Conservation (phyloP, 2,329 filamentous ascomycete genomes). For the Fonsecaea nubica region DNA sequence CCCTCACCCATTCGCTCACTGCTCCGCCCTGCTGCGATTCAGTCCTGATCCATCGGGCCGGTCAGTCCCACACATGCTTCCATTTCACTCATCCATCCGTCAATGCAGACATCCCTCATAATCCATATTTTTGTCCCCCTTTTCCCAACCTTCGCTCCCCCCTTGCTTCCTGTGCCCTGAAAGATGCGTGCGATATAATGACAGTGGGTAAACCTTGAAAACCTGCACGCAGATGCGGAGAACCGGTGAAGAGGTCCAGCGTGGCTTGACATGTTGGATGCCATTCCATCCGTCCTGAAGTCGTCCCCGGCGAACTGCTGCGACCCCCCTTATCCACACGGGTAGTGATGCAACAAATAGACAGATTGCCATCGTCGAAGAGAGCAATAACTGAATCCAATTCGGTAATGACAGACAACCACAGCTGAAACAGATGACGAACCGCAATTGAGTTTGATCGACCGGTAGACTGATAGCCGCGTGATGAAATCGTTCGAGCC, state of each 20-base stretch:
- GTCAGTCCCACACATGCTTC: neutral
- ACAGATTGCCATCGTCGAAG: neutral
- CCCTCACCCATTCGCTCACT: neutral
- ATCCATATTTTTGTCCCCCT: neutral
- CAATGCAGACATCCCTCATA: neutral
- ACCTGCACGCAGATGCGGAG: neutral
- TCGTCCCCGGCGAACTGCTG: neutral
- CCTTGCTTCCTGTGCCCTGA: neutral
- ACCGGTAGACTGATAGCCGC: neutral
- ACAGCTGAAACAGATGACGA: neutral
- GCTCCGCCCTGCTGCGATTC: neutral
- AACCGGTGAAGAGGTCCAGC: neutral
- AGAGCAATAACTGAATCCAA: neutral
- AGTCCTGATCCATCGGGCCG: neutral
- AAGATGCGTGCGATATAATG: constrained; percentile 4
- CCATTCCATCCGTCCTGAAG: neutral
- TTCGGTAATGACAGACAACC: constrained; percentile 6
- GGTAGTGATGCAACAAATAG: neutral
- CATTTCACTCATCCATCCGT: neutral
- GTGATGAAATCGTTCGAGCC: neutral
- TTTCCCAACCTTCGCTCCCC: neutral
- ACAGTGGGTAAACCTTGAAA: neutral
- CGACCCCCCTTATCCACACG: neutral
- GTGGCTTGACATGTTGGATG: neutral
- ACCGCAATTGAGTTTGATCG: neutral